Base-by-base conservation (phyloP, 2,329 filamentous ascomycete species). In the Stagonosporopsis vannaccii region DNA sequence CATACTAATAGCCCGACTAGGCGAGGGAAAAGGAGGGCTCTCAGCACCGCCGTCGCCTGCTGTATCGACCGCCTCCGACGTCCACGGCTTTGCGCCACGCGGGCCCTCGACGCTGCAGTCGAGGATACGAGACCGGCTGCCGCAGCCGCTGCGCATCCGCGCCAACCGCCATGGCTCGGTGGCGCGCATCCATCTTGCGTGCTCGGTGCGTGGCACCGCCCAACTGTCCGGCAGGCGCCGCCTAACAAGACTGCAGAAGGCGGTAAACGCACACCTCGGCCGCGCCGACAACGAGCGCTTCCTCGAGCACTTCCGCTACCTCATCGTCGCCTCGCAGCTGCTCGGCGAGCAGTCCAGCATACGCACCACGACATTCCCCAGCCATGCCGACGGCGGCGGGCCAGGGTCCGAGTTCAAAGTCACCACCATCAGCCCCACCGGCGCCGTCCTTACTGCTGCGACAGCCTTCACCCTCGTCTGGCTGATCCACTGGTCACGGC, bases 251-350 rank as follows among this genome's bases (percentile, higher is more conserved):
- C 26, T 40, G 26, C 69, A 91, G 88, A 84, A 83, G 67, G 89
- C 85, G 9, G 84, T 93, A 55, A 90, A 89, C 62, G 87, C 88
- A 36, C 85, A 86, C 59, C 84, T 96, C 60, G 88, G 90, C 51
- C 84, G 88, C 62, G 87, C 85, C 65, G 92, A 96, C 67, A 96
- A 93, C 72, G 84, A 89, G 65, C 88, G 88, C 63, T 97, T 97
- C 69, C 83, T 97, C 56, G 93, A 97, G 77, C 90, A 92, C 71
- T 97, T 97, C 70, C 90, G 93, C 61, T 97, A 97, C 77, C 90
- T 91, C 20, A 91, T 97, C 62, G 90, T 97, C 70, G 92, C 92
- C 46, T 97, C 93, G 20, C 92, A 97, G 73, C 84, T 97, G 13
- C 82, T 97, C 36, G 92, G 87, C 68, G 90, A 90, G 36, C 77